These are phyloP conservation scores for Tolypocladium tropicale DNA, from an alignment of 2,329 filamentous ascomycete species.

Conservation along the genomic window DNA sequence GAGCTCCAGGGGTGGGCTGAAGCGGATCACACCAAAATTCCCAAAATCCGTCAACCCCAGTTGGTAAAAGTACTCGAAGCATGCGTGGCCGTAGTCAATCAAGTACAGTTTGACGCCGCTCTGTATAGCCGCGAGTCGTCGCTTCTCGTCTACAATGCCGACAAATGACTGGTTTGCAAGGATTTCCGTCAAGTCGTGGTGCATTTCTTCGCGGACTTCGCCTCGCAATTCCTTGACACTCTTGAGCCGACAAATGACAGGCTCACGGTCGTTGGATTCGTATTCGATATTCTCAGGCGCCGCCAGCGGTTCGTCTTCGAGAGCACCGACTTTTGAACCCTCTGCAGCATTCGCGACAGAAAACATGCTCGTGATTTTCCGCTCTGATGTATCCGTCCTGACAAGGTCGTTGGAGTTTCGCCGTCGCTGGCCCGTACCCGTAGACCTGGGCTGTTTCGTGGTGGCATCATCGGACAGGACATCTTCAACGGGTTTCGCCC, in stretches of 20 bases:
- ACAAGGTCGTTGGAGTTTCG: constrained; percentile 65
- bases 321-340: constrained; percentile 8
- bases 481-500: constrained; percentile 30
- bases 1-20: constrained; percentile 66
- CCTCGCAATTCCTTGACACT: constrained; percentile 79
- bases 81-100: constrained; percentile 81
- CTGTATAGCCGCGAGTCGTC: constrained; percentile 86
- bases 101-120: constrained; percentile 86
- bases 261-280: constrained; percentile 58
- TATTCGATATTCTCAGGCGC: constrained; percentile 53
- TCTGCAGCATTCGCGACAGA: constrained; percentile 33
- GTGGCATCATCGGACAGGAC: constrained; percentile 16
- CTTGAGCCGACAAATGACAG: constrained; percentile 61
- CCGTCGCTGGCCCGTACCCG: constrained; percentile 27
- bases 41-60: constrained; percentile 89
- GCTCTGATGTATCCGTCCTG: constrained; percentile 75
- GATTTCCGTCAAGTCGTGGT: constrained; percentile 77
- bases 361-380: constrained; percentile 97
- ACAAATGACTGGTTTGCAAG: constrained; percentile 88
- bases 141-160: constrained; percentile 77
- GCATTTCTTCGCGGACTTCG: constrained; percentile 69
- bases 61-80: constrained; percentile 91
- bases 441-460: constrained; percentile 19
- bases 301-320: constrained; percentile 23
- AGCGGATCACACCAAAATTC: constrained; percentile 79